These are phyloP conservation scores for Penicillium psychrofluorescens DNA, from an alignment of 495 filamentous ascomycete species.

Conservation along the genomic window DNA sequence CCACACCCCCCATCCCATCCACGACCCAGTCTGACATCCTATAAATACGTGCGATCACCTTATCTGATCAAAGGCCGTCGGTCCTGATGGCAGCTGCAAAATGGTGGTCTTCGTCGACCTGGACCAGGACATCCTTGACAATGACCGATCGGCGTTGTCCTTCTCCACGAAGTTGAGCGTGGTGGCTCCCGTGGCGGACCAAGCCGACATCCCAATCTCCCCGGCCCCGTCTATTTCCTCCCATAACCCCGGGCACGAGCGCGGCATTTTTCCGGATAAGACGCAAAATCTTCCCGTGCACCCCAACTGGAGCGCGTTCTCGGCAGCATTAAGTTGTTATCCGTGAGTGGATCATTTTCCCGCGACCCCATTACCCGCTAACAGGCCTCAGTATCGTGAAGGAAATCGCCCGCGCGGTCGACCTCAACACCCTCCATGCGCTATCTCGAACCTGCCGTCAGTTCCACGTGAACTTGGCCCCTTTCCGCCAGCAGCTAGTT, in stretches of 20 bases:
- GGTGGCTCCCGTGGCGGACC: conserved; percentile 7
- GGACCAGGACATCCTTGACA: conserved; percentile 27
- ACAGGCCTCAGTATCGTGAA: conserved; percentile 57
- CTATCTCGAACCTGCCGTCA: conserved; percentile 75
- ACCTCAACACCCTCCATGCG: conserved; percentile 77
- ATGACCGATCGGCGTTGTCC: conserved; percentile 17
- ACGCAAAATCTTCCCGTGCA: conserved; percentile 15
- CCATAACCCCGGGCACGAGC: not conserved
- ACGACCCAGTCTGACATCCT: not conserved
- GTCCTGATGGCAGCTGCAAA: conserved; percentile 23
- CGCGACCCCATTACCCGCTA: conserved; percentile 10
- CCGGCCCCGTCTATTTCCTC: conserved; percentile 1
- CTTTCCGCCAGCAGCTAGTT: conserved; percentile 65
- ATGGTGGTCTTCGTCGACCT: conserved; percentile 45
- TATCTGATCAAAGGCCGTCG: conserved; percentile 16
- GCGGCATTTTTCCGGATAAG: not conserved
- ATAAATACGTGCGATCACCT: conserved; percentile 15
- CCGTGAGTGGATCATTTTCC: conserved; percentile 51
- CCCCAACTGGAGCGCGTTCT: conserved; percentile 64
- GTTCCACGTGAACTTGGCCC: conserved; percentile 65
- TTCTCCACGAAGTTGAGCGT: conserved; percentile 16
- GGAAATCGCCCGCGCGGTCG: conserved; percentile 64
- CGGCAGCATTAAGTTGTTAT: conserved; percentile 78
- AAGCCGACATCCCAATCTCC: conserved; percentile 6
- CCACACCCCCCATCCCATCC: not conserved